These are phyloP conservation scores for Trichoderma asperelloides DNA, from an alignment of 495 filamentous ascomycete species.

Conservation along the genomic window DNA sequence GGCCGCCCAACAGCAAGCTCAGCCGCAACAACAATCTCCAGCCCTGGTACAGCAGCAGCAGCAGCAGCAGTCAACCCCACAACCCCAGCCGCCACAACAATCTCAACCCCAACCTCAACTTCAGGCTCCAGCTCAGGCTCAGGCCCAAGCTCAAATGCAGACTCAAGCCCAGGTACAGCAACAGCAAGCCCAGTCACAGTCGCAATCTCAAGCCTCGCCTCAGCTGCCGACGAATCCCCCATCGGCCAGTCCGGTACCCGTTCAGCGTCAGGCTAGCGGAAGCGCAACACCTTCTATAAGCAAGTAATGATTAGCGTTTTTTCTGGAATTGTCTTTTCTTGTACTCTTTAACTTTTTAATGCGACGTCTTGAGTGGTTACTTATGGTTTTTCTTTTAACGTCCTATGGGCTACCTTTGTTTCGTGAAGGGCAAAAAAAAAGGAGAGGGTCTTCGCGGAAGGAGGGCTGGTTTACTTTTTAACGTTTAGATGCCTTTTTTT, in stretches of 20 bases:
- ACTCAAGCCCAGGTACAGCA: conserved; percentile 10
- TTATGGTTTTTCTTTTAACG: neutral
- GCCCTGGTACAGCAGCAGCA: conserved; percentile 9
- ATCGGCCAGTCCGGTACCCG: conserved; percentile 12
- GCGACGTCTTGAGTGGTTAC: neutral
- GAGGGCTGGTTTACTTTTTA: neutral
- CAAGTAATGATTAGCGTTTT: conserved; percentile 3
- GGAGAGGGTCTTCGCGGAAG: neutral
- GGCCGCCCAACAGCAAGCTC: conserved; percentile 23
- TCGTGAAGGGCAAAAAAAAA: neutral
- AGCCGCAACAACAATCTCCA: conserved; percentile 18
- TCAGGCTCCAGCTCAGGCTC: conserved; percentile 11
- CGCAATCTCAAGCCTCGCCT: conserved; percentile 11
- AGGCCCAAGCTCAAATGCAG: conserved; percentile 10
- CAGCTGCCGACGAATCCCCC: conserved; percentile 6
- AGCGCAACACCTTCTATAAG: conserved; percentile 9
- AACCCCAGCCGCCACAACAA: conserved; percentile 18
- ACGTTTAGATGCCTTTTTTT: neutral
- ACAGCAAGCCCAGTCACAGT: conserved; percentile 15
- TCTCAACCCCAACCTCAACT: conserved; percentile 23
- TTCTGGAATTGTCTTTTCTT: conserved; percentile 1
- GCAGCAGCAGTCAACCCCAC: conserved; percentile 49
- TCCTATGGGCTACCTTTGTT: neutral
- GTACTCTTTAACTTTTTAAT: neutral
- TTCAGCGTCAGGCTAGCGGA: conserved; percentile 17